These are phyloP conservation scores for Millerago galiae DNA, from an alignment of 805 yeast genomes.

Conservation along the genomic window DNA sequence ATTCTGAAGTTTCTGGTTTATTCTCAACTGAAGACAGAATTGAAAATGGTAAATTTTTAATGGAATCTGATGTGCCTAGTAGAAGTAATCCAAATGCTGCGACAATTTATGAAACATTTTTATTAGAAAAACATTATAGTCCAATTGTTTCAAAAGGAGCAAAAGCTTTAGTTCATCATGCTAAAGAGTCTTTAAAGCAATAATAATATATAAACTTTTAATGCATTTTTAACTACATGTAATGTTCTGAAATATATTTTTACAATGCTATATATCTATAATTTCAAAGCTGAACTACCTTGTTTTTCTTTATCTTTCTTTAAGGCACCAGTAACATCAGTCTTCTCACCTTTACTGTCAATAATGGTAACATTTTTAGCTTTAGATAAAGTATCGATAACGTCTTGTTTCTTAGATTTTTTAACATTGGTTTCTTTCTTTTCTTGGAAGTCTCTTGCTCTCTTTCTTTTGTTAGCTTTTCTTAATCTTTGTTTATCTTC, in stretches of 20 bases:
- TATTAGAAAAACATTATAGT: slow-evolving; percentile 76
- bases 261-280: slow-evolving; percentile 3
- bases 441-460: slow-evolving; percentile 44
- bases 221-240: no score
- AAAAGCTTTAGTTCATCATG: slow-evolving; percentile 27
- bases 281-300: slow-evolving; percentile 20
- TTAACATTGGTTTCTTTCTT: slow-evolving; percentile 29
- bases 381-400: slow-evolving; percentile 61
- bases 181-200: slow-evolving; percentile 10
- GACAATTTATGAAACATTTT: slow-evolving; percentile 79
- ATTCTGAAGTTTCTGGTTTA: slow-evolving; percentile 65
- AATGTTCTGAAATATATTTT: not conserved
- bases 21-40: slow-evolving; percentile 87
- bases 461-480: slow-evolving; percentile 79
- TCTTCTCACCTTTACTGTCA: slow-evolving; percentile 67
- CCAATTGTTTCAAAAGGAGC: slow-evolving; percentile 73
- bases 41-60: slow-evolving; percentile 68
- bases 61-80: slow-evolving; percentile 60
- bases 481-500: slow-evolving; percentile 85
- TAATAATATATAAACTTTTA: not conserved
- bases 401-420: slow-evolving; percentile 53
- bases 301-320: slow-evolving; percentile 34
- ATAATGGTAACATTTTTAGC: slow-evolving; percentile 76
- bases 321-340: slow-evolving; percentile 64
- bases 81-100: slow-evolving; percentile 85